phyloP scores from a whole-genome alignment of 306 rosid species.

The Quercus bicolor region DNA sequence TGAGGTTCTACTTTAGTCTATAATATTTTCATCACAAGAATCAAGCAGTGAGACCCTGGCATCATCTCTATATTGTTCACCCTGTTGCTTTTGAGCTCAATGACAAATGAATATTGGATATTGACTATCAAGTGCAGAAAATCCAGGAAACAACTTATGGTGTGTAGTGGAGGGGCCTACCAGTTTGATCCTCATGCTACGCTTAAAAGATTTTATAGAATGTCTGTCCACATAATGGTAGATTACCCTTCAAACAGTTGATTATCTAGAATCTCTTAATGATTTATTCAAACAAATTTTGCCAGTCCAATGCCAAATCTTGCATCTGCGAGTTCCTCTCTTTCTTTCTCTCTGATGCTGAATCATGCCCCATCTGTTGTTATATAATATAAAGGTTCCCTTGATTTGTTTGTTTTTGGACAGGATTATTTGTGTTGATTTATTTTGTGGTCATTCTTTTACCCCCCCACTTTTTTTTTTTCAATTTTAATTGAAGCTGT shows the following conservation, averaged over 20 bases:
- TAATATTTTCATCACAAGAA: neutral
- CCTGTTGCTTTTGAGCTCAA: neutral
- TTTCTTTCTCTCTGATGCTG: neutral
- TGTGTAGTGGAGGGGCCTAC: neutral
- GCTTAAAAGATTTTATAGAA: neutral
- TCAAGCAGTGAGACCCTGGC: neutral
- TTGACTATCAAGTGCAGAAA: neutral
- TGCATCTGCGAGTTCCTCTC: slow-evolving; percentile 9
- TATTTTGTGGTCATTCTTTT: neutral
- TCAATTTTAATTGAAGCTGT: slow-evolving; percentile 15
- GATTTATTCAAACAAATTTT: neutral
- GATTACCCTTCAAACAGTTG: neutral
- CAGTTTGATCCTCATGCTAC: neutral
- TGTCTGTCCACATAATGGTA: neutral
- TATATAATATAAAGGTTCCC: neutral
- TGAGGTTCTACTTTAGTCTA: neutral
- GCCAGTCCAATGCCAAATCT: neutral
- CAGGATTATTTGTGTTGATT: neutral
- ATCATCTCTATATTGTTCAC: neutral
- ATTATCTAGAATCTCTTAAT: neutral
- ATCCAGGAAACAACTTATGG: neutral
- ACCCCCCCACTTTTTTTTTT: neutral
- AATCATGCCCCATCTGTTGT: neutral
- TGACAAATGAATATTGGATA: neutral
- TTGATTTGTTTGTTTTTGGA: slow-evolving; percentile 4